Evolutionary conservation across 169 alveolate species (phyloP).

Genomic region (Cyclospora cayetanensis): DNA sequence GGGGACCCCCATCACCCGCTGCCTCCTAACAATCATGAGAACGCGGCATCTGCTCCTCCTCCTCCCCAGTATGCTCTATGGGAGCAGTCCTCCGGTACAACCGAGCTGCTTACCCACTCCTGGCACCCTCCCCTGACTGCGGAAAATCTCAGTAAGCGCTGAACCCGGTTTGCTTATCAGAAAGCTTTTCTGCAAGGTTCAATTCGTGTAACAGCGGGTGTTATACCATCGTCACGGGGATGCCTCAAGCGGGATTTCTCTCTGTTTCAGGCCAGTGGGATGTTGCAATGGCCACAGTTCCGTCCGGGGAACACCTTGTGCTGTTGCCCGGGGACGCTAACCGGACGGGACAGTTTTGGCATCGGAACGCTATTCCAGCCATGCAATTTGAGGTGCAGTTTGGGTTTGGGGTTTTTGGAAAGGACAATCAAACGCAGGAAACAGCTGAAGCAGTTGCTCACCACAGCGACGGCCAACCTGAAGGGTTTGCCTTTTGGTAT

Average conservation of each 20-base stretch:
- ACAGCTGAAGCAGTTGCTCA: not conserved
- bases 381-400: constrained; percentile 76
- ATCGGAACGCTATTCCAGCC: constrained; percentile 75
- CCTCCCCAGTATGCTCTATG: constrained; percentile 8
- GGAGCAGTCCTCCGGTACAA: constrained; percentile 47
- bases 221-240: too few species aligned
- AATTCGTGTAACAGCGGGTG: too few species aligned
- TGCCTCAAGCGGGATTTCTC: too few species aligned
- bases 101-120: constrained; percentile 33
- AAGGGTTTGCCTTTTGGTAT: constrained; percentile 81
- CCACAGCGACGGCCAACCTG: constrained; percentile 60
- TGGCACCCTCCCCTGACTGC: constrained; percentile 56
- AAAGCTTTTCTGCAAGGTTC: too few species aligned
- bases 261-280: constrained; percentile 76
- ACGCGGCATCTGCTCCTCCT: not conserved
- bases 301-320: constrained; percentile 75
- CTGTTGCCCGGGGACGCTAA: constrained; percentile 77
- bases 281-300: constrained; percentile 78
- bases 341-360: constrained; percentile 81
- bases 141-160: constrained; percentile 33
- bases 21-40: not conserved
- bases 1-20: constrained; percentile 53
- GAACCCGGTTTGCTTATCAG: too few species aligned
- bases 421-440: not conserved
- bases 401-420: constrained; percentile 76